Conservation (phyloP, 257 asterid genomes). For the Solanum pinnatisectum region DNA sequence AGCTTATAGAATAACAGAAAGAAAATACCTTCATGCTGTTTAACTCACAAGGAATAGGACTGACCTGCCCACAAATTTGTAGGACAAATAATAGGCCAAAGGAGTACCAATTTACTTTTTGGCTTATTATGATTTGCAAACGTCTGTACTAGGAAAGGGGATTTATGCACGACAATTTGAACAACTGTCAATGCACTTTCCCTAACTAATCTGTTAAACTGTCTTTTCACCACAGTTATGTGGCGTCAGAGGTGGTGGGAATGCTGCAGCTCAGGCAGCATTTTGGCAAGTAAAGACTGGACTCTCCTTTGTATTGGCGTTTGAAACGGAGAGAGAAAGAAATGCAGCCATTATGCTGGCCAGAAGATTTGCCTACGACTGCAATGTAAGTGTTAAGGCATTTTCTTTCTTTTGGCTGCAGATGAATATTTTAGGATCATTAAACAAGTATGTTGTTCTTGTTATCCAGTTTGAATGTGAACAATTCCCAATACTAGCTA, state of each 20-base stretch:
- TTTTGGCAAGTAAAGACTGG: constrained; percentile 76
- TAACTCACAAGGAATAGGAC: not conserved
- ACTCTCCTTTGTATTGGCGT: constrained; percentile 61
- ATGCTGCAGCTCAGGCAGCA: constrained; percentile 86
- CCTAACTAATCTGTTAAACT: not conserved
- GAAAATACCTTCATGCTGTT: not conserved
- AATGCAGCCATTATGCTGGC: constrained; percentile 94
- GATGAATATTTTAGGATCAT: no score
- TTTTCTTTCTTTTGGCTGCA: not conserved
- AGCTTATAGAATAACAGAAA: not conserved
- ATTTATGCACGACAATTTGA: not conserved
- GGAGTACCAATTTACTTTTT: not conserved
- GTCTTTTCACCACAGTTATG: constrained; percentile 43
- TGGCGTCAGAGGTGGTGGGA: constrained; percentile 95
- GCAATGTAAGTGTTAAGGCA: constrained; percentile 50
- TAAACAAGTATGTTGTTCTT: no score
- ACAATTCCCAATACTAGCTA: no score
- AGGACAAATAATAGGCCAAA: not conserved
- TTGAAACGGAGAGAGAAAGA: constrained; percentile 81
- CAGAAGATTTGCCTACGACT: constrained; percentile 79
- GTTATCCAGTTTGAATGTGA: no score
- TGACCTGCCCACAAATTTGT: not conserved
- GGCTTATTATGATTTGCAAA: not conserved
- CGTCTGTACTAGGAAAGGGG: not conserved
- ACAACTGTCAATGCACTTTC: not conserved